These are phyloP conservation scores for Candida palmyrensis DNA, from an alignment of 805 yeast species.

Conservation along the genomic window DNA sequence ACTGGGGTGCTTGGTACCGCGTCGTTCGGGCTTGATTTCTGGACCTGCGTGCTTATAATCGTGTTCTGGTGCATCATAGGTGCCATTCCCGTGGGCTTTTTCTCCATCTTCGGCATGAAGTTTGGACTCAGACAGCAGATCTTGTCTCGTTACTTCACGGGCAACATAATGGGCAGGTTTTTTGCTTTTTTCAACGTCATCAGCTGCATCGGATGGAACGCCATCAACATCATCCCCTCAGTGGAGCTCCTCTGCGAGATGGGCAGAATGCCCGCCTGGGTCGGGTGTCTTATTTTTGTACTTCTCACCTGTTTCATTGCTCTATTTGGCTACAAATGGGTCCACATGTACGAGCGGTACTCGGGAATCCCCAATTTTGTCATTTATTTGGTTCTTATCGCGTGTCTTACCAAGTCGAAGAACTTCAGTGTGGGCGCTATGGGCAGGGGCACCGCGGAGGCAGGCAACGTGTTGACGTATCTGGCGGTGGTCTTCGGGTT, in stretches of 20 bases:
- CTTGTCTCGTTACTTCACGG: slow-evolving; percentile 26
- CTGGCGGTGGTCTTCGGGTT: slow-evolving; percentile 27
- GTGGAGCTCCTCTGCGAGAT: slow-evolving; percentile 24
- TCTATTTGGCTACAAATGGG: slow-evolving; percentile 26
- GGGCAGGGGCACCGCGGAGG: slow-evolving; percentile 19
- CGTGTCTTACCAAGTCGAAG: slow-evolving; percentile 19
- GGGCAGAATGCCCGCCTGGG: slow-evolving; percentile 29
- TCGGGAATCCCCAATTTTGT: slow-evolving; percentile 28
- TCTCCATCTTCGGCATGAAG: slow-evolving; percentile 31
- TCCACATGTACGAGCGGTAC: slow-evolving; percentile 26
- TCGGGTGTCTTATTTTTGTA: slow-evolving; percentile 29
- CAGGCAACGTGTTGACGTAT: slow-evolving; percentile 25
- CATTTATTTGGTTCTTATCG: slow-evolving; percentile 24
- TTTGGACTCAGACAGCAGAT: slow-evolving; percentile 37
- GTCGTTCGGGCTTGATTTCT: slow-evolving; percentile 25
- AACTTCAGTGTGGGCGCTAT: slow-evolving; percentile 22
- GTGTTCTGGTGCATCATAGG: slow-evolving; percentile 31
- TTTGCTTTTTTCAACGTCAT: slow-evolving; percentile 24
- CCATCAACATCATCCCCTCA: slow-evolving; percentile 25
- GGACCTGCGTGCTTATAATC: slow-evolving; percentile 25
- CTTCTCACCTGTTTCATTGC: slow-evolving; percentile 23
- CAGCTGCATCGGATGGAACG: slow-evolving; percentile 31
- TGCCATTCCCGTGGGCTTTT: slow-evolving; percentile 34
- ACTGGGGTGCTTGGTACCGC: slow-evolving; percentile 35
- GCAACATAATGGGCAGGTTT: slow-evolving; percentile 24